A percentile compares a stretch with the other conserved stretches of the same genome.
phyloP scores from a whole-genome alignment of 1,284 basidiomycete species.

The Xanthoconium separans region DNA sequence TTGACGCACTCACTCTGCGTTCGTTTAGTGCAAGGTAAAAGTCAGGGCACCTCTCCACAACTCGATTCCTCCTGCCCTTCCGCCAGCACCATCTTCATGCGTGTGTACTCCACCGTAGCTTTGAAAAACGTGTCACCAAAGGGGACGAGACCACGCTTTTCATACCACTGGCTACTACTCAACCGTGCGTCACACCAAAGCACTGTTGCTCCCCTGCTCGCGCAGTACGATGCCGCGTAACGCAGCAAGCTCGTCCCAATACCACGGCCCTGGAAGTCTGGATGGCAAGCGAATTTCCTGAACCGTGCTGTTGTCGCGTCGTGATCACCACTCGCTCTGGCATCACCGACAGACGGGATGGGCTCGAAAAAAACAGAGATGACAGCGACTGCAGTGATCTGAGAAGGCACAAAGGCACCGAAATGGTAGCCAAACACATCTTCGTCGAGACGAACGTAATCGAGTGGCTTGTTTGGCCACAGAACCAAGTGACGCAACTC shows the following conservation, averaged over 20 bases:
- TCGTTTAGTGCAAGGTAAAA: background rate
- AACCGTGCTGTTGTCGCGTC: constrained; percentile 42
- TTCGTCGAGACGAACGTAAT: constrained; percentile 51
- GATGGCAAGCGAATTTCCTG: constrained; percentile 59
- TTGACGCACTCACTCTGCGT: constrained; percentile 4
- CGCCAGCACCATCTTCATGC: constrained; percentile 42
- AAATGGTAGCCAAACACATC: constrained; percentile 51
- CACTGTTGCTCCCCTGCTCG: constrained; percentile 37
- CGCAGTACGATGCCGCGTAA: constrained; percentile 38
- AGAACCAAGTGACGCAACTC: constrained; percentile 55
- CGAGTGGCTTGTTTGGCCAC: constrained; percentile 52
- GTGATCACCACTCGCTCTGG: constrained; percentile 2
- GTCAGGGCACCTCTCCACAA: background rate
- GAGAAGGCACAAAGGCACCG: constrained; percentile 47
- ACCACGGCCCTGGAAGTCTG: constrained; percentile 45
- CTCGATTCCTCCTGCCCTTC: constrained; percentile 1
- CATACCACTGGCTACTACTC: constrained; percentile 49
- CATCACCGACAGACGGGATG: constrained; percentile 32
- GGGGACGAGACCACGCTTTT: constrained; percentile 46
- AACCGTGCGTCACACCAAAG: constrained; percentile 60
- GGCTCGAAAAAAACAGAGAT: constrained; percentile 55
- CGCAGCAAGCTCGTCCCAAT: constrained; percentile 51
- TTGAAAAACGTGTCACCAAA: constrained; percentile 56
- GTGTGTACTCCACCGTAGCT: constrained; percentile 50
- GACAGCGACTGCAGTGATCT: constrained; percentile 42